A percentile compares a stretch with the other conserved stretches of the same genome.
Conservation (phyloP, 2,329 filamentous ascomycete species). For the Aureobasidium sp. region DNA sequence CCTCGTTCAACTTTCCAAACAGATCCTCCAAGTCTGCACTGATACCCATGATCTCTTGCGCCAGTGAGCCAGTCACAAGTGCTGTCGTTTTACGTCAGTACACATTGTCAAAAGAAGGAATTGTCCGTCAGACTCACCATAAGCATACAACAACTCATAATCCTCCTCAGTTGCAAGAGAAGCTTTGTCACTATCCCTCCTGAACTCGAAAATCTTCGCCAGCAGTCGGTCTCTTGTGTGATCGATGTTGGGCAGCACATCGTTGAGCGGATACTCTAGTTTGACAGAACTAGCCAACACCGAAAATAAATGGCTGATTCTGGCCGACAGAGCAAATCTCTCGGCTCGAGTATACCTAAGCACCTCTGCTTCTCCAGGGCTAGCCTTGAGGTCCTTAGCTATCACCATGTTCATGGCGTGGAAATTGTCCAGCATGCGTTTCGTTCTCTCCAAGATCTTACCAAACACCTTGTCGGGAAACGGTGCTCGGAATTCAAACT, state of each 20-base stretch:
- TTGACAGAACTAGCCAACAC: slow-evolving; percentile 91
- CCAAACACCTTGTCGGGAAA: slow-evolving; percentile 71
- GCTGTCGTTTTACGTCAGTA: slow-evolving; percentile 35
- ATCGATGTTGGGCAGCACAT: slow-evolving; percentile 77
- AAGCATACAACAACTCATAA: slow-evolving; percentile 88
- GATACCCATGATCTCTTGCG: slow-evolving; percentile 48
- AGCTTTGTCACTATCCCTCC: slow-evolving; percentile 55
- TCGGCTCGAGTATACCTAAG: slow-evolving; percentile 73
- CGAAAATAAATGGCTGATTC: slow-evolving; percentile 80
- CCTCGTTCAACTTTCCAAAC: slow-evolving; percentile 56
- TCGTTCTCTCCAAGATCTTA: slow-evolving; percentile 70
- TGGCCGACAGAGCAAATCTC: slow-evolving; percentile 70
- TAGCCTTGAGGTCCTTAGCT: slow-evolving; percentile 67
- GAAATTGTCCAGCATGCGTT: slow-evolving; percentile 83
- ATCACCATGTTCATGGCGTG: slow-evolving; percentile 95
- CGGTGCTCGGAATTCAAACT: slow-evolving; percentile 82
- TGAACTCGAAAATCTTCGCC: slow-evolving; percentile 80
- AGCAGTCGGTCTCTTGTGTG: slow-evolving; percentile 75
- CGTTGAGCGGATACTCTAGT: slow-evolving; percentile 86
- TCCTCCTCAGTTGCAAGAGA: slow-evolving; percentile 62
- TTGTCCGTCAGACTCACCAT: slow-evolving; percentile 47
- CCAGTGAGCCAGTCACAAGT: slow-evolving; percentile 55
- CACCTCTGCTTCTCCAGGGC: slow-evolving; percentile 72
- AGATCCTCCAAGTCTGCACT: slow-evolving; percentile 51
- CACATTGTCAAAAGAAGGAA: neutral